These are phyloP conservation scores for Kwoniella botswanensis DNA, from an alignment of 768 basidiomycete genomes.

Conservation along the genomic window DNA sequence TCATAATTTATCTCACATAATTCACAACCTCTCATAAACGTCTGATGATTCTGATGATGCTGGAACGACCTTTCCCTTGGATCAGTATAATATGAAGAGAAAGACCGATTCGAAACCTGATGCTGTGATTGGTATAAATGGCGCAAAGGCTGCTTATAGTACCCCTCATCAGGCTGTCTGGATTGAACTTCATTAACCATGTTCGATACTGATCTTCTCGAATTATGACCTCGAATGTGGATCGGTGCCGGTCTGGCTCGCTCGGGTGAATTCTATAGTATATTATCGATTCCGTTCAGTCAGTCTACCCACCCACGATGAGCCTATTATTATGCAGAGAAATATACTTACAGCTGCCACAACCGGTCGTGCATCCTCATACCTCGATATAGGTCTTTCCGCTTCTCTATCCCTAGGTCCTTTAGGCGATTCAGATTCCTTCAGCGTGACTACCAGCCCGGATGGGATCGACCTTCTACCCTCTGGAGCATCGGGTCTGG, in stretches of 20 bases:
- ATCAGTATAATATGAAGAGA: background rate
- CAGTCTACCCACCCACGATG: background rate
- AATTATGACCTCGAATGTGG: background rate
- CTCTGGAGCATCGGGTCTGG: background rate
- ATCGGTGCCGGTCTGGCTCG: slow-evolving; percentile 2
- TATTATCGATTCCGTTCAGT: background rate
- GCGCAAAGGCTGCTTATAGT: background rate
- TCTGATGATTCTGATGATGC: background rate
- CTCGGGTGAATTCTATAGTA: background rate
- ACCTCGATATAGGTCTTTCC: background rate
- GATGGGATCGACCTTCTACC: background rate
- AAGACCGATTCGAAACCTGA: background rate
- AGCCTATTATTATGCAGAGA: background rate
- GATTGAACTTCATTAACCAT: background rate
- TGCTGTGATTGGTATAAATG: background rate
- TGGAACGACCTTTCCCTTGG: background rate
- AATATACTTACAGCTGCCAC: background rate
- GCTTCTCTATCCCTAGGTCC: background rate
- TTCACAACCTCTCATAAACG: slow-evolving; percentile 17
- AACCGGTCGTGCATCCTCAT: background rate
- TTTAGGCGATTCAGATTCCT: background rate
- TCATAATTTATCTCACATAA: slow-evolving; percentile 16
- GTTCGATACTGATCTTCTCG: slow-evolving; percentile 9
- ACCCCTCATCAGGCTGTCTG: background rate
- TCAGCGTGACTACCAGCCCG: background rate